Conservation (phyloP, 495 filamentous ascomycete species). For the Podospora australis region DNA sequence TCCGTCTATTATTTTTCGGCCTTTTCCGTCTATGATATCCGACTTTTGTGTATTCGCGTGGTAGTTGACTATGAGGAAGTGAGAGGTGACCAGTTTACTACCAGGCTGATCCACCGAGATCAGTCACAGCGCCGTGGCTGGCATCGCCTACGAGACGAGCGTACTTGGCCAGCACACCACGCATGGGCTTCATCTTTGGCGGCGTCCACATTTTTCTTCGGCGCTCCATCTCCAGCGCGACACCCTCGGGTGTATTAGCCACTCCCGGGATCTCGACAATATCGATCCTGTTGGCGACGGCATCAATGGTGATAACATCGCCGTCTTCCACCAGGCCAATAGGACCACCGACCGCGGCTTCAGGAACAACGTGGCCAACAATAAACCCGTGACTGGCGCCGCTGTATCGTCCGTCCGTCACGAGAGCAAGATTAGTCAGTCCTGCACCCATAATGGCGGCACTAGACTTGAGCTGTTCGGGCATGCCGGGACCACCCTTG, state of each 20-base stretch:
- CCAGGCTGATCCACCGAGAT: conserved; percentile 26
- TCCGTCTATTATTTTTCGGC: too few relatives aligned
- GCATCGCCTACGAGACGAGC: conserved; percentile 54
- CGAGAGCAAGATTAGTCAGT: conserved; percentile 79
- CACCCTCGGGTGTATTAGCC: conserved; percentile 5
- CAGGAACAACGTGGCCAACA: conserved; percentile 88
- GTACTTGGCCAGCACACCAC: conserved; percentile 90
- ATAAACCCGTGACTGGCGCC: conserved; percentile 95
- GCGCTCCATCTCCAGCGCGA: conserved; percentile 61
- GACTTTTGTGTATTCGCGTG: too few relatives aligned
- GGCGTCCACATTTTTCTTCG: conserved; percentile 66
- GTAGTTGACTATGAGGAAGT: too few relatives aligned
- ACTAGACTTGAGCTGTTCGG: conserved; percentile 87
- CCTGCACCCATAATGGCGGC: conserved; percentile 92
- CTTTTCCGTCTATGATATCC: too few relatives aligned
- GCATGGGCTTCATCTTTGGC: conserved; percentile 66
- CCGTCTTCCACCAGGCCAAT: conserved; percentile 76
- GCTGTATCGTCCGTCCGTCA: conserved; percentile 89
- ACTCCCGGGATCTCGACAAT: conserved; percentile 42
- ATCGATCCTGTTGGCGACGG: conserved; percentile 70
- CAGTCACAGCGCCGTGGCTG: conserved; percentile 50
- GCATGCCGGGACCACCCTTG: conserved; percentile 95
- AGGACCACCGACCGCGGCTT: conserved; percentile 76
- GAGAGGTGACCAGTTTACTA: too few relatives aligned
- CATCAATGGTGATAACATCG: conserved; percentile 82